These are phyloP conservation scores for Ceraceosorus bombacis DNA, from an alignment of 1,284 basidiomycete genomes.

Conservation along the genomic window DNA sequence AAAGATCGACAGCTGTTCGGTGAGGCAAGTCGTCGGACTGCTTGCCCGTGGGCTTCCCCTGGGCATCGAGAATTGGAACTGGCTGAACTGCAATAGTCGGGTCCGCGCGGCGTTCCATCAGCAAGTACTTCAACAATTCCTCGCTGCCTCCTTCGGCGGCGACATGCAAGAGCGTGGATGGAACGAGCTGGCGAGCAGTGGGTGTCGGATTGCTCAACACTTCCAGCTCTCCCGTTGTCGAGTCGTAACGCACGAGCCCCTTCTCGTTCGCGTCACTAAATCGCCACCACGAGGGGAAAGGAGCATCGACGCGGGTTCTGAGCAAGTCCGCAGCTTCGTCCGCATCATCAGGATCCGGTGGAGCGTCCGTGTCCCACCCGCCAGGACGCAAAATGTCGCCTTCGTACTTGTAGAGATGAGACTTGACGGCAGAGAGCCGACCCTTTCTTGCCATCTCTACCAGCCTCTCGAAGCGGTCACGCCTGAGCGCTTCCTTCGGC, in stretches of 20 bases:
- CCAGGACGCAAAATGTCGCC: constrained; percentile 49
- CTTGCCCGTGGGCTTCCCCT: too few relatives aligned
- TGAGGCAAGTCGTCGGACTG: constrained; percentile 11
- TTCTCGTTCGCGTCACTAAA: constrained; percentile 15
- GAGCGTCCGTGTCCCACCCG: constrained; percentile 11
- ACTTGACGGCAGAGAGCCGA: constrained; percentile 67
- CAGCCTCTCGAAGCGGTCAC: constrained; percentile 70
- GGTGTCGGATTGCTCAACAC: neutral
- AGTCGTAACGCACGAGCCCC: neutral
- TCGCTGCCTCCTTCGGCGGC: constrained; percentile 70
- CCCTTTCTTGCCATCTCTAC: constrained; percentile 84
- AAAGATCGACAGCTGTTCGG: constrained; percentile 78
- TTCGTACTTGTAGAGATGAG: constrained; percentile 73
- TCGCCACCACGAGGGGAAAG: constrained; percentile 37
- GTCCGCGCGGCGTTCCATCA: constrained; percentile 72
- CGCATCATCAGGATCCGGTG: constrained; percentile 2
- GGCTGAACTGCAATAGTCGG: constrained; percentile 62
- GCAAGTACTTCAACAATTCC: constrained; percentile 66
- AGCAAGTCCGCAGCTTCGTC: constrained; percentile 5
- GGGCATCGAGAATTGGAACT: constrained; percentile 4
- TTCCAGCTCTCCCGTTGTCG: neutral
- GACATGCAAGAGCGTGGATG: constrained; percentile 66
- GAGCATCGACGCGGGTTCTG: constrained; percentile 21
- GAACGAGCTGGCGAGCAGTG: constrained; percentile 18
- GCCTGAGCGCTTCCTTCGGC: constrained; percentile 46